Conservation (phyloP, 768 basidiomycete genomes). For the Lactarius quietus region DNA sequence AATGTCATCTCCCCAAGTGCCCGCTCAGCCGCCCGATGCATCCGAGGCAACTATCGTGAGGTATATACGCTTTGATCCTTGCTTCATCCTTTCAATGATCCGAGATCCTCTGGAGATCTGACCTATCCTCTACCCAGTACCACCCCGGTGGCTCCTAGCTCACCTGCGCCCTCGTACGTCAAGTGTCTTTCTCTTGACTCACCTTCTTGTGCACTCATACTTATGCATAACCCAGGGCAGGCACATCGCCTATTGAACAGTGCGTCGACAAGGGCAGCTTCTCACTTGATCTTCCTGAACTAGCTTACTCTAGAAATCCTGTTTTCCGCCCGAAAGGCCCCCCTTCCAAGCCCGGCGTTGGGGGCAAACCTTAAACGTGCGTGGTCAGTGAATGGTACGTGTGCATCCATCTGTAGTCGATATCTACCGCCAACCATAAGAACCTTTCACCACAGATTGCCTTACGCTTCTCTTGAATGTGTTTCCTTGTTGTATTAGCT, state of each 20-base stretch:
- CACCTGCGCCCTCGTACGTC: neutral
- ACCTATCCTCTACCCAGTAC: neutral
- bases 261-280: neutral
- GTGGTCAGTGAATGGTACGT: neutral
- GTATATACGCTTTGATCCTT: neutral
- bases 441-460: neutral
- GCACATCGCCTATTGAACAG: neutral
- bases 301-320: neutral
- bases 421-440: neutral
- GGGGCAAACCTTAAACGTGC: neutral
- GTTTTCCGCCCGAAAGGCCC: slow-evolving; percentile 19
- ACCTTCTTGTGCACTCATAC: neutral
- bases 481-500: neutral
- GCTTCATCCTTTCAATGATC: no score
- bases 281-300: neutral
- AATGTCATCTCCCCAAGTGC: no score
- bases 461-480: neutral
- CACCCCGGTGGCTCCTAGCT: neutral
- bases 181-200: neutral
- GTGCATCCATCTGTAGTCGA: neutral
- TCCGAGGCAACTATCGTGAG: neutral
- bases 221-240: neutral
- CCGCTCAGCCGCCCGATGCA: neutral
- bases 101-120: neutral
- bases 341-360: neutral